These are phyloP conservation scores for Castanospermum australe DNA, from an alignment of 306 rosid species.

Conservation along the genomic window DNA sequence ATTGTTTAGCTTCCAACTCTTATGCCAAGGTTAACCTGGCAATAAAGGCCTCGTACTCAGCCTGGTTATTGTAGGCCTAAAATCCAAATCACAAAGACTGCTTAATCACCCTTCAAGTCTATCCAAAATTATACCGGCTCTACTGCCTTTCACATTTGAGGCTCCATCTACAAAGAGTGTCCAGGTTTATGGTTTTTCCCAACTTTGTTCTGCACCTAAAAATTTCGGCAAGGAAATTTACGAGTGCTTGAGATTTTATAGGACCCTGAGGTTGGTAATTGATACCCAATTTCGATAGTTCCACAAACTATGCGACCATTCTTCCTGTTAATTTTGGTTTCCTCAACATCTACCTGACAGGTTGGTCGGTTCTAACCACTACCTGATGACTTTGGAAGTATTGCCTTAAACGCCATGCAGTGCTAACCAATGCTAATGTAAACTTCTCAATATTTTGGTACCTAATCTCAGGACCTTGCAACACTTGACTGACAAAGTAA, in stretches of 20 bases:
- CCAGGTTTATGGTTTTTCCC: background rate
- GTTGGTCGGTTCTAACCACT: background rate
- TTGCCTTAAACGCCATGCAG: rapidly evolving
- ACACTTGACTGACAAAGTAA: background rate
- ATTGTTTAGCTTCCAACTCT: too few relatives aligned
- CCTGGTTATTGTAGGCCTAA: background rate
- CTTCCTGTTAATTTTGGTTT: too few relatives aligned
- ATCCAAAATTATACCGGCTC: background rate
- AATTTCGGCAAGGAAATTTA: too few relatives aligned
- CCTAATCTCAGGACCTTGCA: background rate
- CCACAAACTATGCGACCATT: background rate
- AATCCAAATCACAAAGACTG: background rate
- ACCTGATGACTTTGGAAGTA: background rate
- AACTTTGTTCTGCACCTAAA: background rate
- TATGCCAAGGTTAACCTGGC: rapidly evolving
- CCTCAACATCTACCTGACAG: background rate
- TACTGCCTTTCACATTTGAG: background rate
- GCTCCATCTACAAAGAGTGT: background rate
- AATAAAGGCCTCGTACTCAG: background rate
- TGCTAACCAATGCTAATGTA: background rate
- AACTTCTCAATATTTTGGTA: too few relatives aligned
- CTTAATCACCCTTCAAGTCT: background rate
- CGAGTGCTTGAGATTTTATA: background rate
- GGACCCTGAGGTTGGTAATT: rapidly evolving
- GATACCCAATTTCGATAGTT: background rate